Base-by-base conservation (phyloP, 2,329 filamentous ascomycete species). In the Xylariaceae sp. region DNA sequence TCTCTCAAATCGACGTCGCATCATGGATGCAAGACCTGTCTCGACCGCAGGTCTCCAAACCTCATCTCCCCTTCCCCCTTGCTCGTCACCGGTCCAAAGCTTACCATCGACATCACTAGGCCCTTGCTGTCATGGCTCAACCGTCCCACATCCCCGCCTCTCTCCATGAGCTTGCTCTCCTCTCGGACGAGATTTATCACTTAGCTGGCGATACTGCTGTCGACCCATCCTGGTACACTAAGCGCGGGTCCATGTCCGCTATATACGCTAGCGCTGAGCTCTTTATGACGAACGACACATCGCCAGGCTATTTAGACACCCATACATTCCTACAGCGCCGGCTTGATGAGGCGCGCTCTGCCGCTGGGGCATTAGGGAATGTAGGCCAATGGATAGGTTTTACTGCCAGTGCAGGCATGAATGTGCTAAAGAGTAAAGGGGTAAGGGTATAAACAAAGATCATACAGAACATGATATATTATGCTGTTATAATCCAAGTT, bases 121-220 rank as follows among this genome's bases (percentile, higher is more conserved):
- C 91, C 34, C 74, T 97, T 3, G 89, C 88, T 3, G 72, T 95
- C 47, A 95, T 96, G 87, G 89, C 89, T 4, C 83, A 94, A 43
- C 87, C 89, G 0, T 79, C 76, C 45, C 85, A 91, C 62, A 76
- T 94, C 26, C 79, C 88, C 0, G 68, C 79, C 8, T 90, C 89
- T 0, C 62, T 96, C 3, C 75, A 75, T 34, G 93, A 97, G 67
- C 78, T 98, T 3, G 82, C 85, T 32, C 72, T 78, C 37, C 79
- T 98, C 4, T 78, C 85, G n/a, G 91, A 96, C 62, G 93, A 98
- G 64, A 94, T 98, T 38, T 87, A 86, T 75, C 89, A 86, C 57
- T 78, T 95, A 3, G 80, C 91, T 0, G 88, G 89, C 38, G 93
- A 97, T 64, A 73, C 69, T 17, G 78, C 83, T 17, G 87, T 96